These are phyloP conservation scores for Epichloe scottii DNA, from an alignment of 2,329 filamentous ascomycete genomes.

Conservation along the genomic window DNA sequence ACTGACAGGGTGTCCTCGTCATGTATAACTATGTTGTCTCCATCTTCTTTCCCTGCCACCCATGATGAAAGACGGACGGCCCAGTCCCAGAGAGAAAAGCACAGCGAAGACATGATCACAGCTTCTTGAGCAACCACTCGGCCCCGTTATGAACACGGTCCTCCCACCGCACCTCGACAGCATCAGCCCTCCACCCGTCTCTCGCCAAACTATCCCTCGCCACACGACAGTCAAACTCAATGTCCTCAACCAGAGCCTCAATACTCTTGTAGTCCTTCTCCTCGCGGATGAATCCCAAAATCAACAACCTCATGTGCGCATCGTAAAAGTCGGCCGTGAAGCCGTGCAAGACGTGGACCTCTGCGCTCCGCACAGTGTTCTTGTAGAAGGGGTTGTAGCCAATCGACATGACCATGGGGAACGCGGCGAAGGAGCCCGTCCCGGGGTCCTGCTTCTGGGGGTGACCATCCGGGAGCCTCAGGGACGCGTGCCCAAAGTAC, in stretches of 20 bases:
- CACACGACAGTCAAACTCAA: conserved; percentile 77
- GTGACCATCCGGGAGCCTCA: conserved; percentile 43
- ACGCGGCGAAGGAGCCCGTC: conserved; percentile 32
- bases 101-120: not conserved
- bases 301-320: conserved; percentile 61
- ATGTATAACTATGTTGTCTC: no score
- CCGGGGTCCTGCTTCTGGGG: conserved; percentile 22
- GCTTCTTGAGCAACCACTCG: conserved; percentile 23
- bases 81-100: not conserved
- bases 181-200: conserved; percentile 40
- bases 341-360: conserved; percentile 75
- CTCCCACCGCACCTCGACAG: conserved; percentile 13
- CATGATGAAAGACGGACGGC: no score
- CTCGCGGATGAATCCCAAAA: conserved; percentile 78
- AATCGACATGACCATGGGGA: conserved; percentile 85
- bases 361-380: conserved; percentile 73
- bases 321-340: conserved; percentile 80
- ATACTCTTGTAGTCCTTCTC: conserved; percentile 79
- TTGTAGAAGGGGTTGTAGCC: conserved; percentile 98
- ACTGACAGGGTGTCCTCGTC: not conserved
- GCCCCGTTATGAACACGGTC: conserved; percentile 13
- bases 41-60: not conserved
- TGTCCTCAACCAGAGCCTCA: conserved; percentile 79
- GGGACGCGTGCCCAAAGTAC: conserved; percentile 84
- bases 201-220: conserved; percentile 60